Evolutionary conservation across 1,284 basidiomycete genomes (phyloP).

Genomic region (Schizophyllum commune): DNA sequence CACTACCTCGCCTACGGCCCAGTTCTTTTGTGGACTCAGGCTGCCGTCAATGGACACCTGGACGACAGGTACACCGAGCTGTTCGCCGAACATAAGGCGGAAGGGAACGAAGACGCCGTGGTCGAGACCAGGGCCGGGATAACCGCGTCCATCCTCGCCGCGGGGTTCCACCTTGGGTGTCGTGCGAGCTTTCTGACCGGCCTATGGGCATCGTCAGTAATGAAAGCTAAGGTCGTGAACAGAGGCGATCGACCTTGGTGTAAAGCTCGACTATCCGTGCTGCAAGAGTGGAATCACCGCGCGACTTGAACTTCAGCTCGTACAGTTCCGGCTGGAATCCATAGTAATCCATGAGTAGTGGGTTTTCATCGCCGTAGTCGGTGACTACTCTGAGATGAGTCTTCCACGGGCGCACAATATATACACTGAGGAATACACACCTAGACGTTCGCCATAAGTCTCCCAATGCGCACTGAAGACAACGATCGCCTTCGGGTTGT

Average conservation of each 20-base stretch:
- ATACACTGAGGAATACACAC: background rate
- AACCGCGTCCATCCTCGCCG: slow-evolving; percentile 64
- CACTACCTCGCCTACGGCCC: slow-evolving; percentile 58
- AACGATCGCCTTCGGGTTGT: slow-evolving; percentile 66
- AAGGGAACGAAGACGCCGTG: slow-evolving; percentile 76
- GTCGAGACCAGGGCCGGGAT: slow-evolving; percentile 52
- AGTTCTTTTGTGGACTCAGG: slow-evolving; percentile 54
- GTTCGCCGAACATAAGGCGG: slow-evolving; percentile 67
- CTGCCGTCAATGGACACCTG: slow-evolving; percentile 64
- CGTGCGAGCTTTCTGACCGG: slow-evolving; percentile 48
- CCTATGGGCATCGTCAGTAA: slow-evolving; percentile 23
- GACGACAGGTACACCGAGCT: slow-evolving; percentile 55
- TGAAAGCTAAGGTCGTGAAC: slow-evolving; percentile 1
- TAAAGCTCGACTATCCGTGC: slow-evolving; percentile 53
- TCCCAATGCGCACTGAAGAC: slow-evolving; percentile 83
- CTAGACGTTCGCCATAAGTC: slow-evolving; percentile 7
- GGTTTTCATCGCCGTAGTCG: slow-evolving; percentile 68
- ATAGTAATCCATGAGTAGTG: slow-evolving; percentile 67
- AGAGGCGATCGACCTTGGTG: slow-evolving; percentile 34
- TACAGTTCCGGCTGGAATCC: slow-evolving; percentile 56
- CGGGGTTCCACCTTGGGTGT: slow-evolving; percentile 44
- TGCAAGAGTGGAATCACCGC: slow-evolving; percentile 48
- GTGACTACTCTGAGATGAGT: slow-evolving; percentile 36
- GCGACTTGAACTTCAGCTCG: slow-evolving; percentile 53
- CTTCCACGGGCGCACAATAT: background rate